Conservation (phyloP, 2,329 filamentous ascomycete genomes). For the Phialemoniopsis sp. region DNA sequence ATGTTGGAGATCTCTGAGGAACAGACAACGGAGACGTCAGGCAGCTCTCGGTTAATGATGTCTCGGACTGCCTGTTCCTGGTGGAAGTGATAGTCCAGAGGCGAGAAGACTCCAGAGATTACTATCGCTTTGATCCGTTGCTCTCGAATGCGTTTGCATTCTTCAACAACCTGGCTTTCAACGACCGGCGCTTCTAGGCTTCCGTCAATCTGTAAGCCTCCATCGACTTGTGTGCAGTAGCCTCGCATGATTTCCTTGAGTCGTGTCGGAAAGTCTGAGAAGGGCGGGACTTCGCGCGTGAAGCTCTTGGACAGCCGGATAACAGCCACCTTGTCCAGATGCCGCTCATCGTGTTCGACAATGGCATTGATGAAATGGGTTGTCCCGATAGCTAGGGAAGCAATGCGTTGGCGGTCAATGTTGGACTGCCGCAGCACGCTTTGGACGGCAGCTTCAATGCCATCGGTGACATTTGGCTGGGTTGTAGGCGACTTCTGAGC, state of each 20-base stretch:
- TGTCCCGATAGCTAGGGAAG: conserved; percentile 47
- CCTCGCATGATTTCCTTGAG: conserved; percentile 41
- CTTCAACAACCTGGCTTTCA: conserved; percentile 29
- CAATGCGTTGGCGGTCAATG: conserved; percentile 29
- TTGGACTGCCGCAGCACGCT: conserved; percentile 31
- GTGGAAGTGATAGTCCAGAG: conserved; percentile 41
- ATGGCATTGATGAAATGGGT: conserved; percentile 59
- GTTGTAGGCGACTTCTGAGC: conserved; percentile 47
- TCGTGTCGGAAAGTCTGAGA: conserved; percentile 47
- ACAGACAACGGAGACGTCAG: conserved; percentile 39
- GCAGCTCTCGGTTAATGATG: conserved; percentile 33
- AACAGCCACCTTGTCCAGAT: conserved; percentile 47
- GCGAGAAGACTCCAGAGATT: conserved; percentile 47
- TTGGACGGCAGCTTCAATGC: conserved; percentile 39
- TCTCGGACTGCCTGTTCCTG: conserved; percentile 44
- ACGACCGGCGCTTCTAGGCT: conserved; percentile 38
- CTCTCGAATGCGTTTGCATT: conserved; percentile 31
- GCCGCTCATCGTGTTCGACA: conserved; percentile 44
- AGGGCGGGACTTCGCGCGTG: conserved; percentile 43
- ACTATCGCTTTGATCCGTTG: conserved; percentile 42
- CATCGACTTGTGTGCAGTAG: conserved; percentile 39
- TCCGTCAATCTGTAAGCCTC: conserved; percentile 49
- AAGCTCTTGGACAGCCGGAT: conserved; percentile 51
- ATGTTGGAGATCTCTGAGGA: conserved; percentile 49
- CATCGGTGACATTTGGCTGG: conserved; percentile 34